Evolutionary conservation across 1,284 basidiomycete genomes (phyloP), one percentile per base, ranked within the genome.

Genomic region (Mycosarcoma maydis): DNA sequence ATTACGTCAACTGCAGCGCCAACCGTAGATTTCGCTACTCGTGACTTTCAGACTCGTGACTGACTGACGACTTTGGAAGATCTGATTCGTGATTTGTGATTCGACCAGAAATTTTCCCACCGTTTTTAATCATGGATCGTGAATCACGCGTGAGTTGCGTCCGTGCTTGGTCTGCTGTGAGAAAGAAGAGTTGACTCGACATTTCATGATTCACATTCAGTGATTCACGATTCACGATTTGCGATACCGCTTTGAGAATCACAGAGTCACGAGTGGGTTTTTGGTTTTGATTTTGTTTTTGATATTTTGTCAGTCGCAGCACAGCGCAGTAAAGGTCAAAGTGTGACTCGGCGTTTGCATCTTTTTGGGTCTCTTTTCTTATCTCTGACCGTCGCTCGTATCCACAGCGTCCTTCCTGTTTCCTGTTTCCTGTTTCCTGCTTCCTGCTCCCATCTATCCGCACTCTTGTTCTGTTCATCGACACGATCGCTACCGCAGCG

Each of bases 31-130:
- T 10, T 10, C 33, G 33, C 13, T 16, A 16, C n/a, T 37, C n/a
- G n/a, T n/a, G n/a, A n/a, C n/a, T n/a, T n/a, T n/a, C n/a, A n/a
- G n/a, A n/a, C n/a, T n/a, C n/a, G n/a, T n/a, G n/a, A n/a, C n/a
- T n/a, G n/a, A n/a, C n/a, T n/a, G n/a, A n/a, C n/a, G n/a, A 29
- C 20, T 37, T 37, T 6, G 19, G 36, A 37, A 37, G 36, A 37
- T 17, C 30, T 29, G 45, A 47, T 37, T 33, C 6, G 20, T 29
- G 45, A 47, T 37, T 33, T 3, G 20, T 61, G 59, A 56, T 62
- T 62, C 53, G 59, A 34, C 32, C 23, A 27, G 39, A 39, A 51
- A 42, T 55, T 62, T 55, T 51, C 24, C 16, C 33, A 19, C 16
- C 33, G 17, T 33, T 17, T 43, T 26, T 29, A 6, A 29, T 29